Percentiles rank a stretch among this genome's conserved stretches.
Evolutionary conservation across 768 basidiomycete species (phyloP).

Genomic region (Pisolithus orientalis): DNA sequence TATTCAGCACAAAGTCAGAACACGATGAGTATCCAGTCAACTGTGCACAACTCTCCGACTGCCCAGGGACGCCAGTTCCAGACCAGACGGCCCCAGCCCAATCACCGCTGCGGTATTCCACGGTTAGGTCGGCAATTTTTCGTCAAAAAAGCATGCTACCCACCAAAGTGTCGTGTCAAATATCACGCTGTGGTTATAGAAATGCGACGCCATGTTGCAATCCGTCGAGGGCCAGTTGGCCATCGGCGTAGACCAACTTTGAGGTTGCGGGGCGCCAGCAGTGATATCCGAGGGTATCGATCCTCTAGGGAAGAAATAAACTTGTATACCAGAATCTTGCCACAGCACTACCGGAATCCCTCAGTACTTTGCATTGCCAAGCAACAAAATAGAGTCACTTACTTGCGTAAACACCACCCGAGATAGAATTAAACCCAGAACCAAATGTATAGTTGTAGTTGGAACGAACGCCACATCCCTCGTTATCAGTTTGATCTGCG

Average conservation of each 20-base stretch:
- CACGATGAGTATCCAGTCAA: conserved; percentile 81
- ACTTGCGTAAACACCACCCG: conserved; percentile 90
- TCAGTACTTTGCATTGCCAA: conserved; percentile 13
- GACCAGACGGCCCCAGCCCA: conserved; percentile 87
- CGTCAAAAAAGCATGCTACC: neutral
- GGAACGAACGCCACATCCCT: conserved; percentile 78
- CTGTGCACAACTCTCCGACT: conserved; percentile 78
- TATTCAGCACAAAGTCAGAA: conserved; percentile 65
- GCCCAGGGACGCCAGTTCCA: conserved; percentile 68
- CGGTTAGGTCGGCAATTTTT: conserved; percentile 1
- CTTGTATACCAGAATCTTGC: conserved; percentile 66
- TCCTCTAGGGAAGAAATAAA: conserved; percentile 77
- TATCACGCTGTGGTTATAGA: conserved; percentile 69
- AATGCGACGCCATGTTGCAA: conserved; percentile 77
- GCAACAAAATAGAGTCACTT: conserved; percentile 26
- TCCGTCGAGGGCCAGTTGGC: conserved; percentile 71
- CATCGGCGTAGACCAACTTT: conserved; percentile 68
- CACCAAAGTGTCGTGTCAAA: conserved; percentile 86
- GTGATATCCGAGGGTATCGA: conserved; percentile 74
- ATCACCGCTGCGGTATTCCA: conserved; percentile 52
- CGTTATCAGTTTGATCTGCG: conserved; percentile 60
- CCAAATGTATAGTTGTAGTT: conserved; percentile 63
- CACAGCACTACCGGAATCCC: conserved; percentile 51
- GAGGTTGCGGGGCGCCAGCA: conserved; percentile 66
- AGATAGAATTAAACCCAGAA: conserved; percentile 75